phyloP scores from a whole-genome alignment of 768 basidiomycete genomes.

The Mycena crocata region DNA sequence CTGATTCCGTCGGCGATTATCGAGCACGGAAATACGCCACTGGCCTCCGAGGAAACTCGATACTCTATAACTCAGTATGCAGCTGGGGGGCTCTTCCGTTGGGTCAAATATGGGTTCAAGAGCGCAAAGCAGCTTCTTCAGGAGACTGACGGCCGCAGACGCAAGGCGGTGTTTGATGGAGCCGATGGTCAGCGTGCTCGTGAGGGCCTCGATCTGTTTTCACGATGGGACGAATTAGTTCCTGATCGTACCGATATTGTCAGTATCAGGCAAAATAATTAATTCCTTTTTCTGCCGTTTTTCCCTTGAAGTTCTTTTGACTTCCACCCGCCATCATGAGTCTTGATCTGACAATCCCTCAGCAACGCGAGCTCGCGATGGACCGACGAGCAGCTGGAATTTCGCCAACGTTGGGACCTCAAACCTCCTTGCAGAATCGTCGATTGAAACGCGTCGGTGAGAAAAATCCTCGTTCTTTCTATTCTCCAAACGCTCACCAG shows the following conservation, averaged over 20 bases:
- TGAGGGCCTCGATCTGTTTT: background rate
- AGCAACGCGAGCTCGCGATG: too few species aligned
- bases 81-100: slow-evolving; percentile 40
- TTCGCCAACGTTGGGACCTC: too few species aligned
- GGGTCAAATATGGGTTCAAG: slow-evolving; percentile 36
- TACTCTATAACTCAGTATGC: slow-evolving; percentile 43
- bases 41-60: slow-evolving; percentile 31
- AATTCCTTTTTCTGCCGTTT: background rate
- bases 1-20: slow-evolving; percentile 38
- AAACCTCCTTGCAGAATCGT: too few species aligned
- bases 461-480: too few species aligned
- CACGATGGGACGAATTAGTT: slow-evolving; percentile 1
- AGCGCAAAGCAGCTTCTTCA: slow-evolving; percentile 7
- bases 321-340: too few species aligned
- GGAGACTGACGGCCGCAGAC: background rate
- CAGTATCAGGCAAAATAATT: background rate
- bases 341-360: too few species aligned
- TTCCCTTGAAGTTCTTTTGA: too few species aligned
- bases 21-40: slow-evolving; percentile 36
- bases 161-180: background rate
- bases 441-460: too few species aligned
- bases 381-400: too few species aligned
- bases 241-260: background rate
- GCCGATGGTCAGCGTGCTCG: background rate
- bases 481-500: too few species aligned